Conservation (phyloP, 495 filamentous ascomycete species). For the Annulohypoxylon stygium region DNA sequence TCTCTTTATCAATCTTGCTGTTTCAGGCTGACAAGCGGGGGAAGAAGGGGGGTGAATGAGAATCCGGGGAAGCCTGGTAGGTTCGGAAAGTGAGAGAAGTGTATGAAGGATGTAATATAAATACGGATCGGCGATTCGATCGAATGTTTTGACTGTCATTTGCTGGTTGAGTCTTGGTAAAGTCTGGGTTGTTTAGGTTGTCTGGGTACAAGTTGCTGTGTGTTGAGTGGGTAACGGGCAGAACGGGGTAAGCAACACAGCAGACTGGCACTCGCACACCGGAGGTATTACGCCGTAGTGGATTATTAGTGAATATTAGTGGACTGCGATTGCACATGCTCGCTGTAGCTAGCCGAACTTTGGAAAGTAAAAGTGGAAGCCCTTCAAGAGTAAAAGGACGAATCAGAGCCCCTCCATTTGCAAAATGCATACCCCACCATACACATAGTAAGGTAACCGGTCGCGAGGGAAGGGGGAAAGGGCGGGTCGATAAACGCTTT, state of each 20-base stretch:
- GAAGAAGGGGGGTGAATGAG: conserved; percentile 21
- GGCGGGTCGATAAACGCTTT: conserved; percentile 3
- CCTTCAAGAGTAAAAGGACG: conserved; percentile 1
- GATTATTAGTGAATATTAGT: background rate
- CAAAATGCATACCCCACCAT: conserved; percentile 33
- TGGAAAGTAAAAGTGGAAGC: background rate
- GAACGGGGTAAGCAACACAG: background rate
- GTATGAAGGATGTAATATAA: conserved; percentile 8
- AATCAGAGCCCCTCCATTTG: conserved; percentile 45
- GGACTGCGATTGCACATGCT: background rate
- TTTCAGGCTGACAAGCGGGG: conserved; percentile 27
- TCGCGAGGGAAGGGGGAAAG: conserved; percentile 10
- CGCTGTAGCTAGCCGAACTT: conserved; percentile 26
- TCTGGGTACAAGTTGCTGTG: background rate
- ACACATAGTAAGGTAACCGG: conserved; percentile 2
- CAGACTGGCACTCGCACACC: background rate
- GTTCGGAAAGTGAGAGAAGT: background rate
- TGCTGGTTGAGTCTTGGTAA: background rate
- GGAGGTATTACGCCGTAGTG: background rate
- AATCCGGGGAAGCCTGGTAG: conserved; percentile 41
- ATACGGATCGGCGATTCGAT: conserved; percentile 36
- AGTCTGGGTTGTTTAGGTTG: background rate
- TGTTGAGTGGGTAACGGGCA: conserved; percentile 5
- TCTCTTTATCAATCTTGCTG: conserved; percentile 13
- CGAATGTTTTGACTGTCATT: conserved; percentile 28